phyloP scores from a whole-genome alignment of 352 stramenopile genomes.

The Phytophthora citrophthora region DNA sequence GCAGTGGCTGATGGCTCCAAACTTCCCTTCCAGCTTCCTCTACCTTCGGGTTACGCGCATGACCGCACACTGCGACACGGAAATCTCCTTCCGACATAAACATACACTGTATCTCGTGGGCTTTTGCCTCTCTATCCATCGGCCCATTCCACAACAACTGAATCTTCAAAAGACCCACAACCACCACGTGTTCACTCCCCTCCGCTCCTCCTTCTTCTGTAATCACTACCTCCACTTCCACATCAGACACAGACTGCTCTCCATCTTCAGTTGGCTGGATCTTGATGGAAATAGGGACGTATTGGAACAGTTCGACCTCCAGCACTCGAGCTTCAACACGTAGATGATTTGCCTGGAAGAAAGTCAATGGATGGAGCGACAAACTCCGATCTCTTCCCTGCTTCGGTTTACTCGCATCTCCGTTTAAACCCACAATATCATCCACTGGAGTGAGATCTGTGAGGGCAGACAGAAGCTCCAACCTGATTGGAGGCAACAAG shows the following conservation, averaged over 20 bases:
- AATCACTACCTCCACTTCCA: constrained; percentile 42
- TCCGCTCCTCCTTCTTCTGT: constrained; percentile 39
- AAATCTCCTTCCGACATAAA: constrained; percentile 75
- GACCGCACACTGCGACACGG: constrained; percentile 44
- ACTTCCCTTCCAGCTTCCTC: constrained; percentile 30
- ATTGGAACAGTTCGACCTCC: constrained; percentile 29
- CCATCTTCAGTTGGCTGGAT: constrained; percentile 8
- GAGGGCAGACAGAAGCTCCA: constrained; percentile 31
- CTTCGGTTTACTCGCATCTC: constrained; percentile 4
- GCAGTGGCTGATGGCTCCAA: constrained; percentile 57
- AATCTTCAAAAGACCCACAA: constrained; percentile 45
- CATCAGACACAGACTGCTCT: constrained; percentile 8
- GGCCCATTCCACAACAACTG: constrained; percentile 29
- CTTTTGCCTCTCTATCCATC: constrained; percentile 15
- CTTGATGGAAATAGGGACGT: constrained; percentile 31
- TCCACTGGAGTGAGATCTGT: not conserved
- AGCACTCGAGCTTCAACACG: constrained; percentile 10
- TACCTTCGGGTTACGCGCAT: constrained; percentile 14
- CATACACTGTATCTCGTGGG: constrained; percentile 55
- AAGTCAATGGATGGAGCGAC: constrained; percentile 20
- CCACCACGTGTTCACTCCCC: constrained; percentile 39
- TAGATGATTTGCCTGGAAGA: constrained; percentile 31
- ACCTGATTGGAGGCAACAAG: constrained; percentile 34
- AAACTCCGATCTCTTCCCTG: constrained; percentile 8
- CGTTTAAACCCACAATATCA: constrained; percentile 10